Conservation (phyloP, 2,329 filamentous ascomycete species). For the Epicoccum nigrum region DNA sequence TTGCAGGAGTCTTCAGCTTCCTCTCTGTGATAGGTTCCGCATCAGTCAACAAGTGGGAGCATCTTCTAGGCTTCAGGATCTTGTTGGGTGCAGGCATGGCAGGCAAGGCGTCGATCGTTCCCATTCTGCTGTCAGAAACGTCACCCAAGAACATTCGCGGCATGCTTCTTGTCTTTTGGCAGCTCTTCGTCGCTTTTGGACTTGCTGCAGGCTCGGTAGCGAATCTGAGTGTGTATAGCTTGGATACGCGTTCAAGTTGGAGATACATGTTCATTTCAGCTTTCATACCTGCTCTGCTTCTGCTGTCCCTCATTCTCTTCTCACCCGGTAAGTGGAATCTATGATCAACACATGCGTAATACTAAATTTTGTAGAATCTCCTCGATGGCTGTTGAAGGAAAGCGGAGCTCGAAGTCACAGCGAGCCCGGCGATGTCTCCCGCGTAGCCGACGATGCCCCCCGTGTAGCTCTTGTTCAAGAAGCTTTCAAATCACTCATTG, state of each 20-base stretch:
- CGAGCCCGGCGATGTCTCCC: no score
- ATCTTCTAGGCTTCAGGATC: slow-evolving; percentile 18
- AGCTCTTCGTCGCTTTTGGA: slow-evolving; percentile 47
- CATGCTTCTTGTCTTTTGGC: slow-evolving; percentile 50
- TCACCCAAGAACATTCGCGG: slow-evolving; percentile 49
- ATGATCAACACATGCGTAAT: no score
- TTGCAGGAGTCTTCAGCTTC: slow-evolving; percentile 35
- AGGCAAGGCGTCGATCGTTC: slow-evolving; percentile 47
- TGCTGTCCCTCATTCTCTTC: slow-evolving; percentile 3
- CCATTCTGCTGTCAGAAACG: slow-evolving; percentile 50
- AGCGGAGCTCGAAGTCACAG: background rate
- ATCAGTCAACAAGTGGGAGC: slow-evolving; percentile 16
- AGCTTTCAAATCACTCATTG: background rate
- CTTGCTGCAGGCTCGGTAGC: background rate
- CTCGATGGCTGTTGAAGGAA: slow-evolving; percentile 8
- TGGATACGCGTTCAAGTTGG: slow-evolving; percentile 25
- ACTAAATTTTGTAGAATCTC: slow-evolving; percentile 1
- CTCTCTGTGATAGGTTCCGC: slow-evolving; percentile 15
- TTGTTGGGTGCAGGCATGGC: slow-evolving; percentile 48
- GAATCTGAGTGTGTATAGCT: slow-evolving; percentile 27
- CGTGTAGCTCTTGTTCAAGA: background rate
- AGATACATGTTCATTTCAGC: background rate
- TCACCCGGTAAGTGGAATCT: slow-evolving; percentile 5
- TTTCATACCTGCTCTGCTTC: background rate
- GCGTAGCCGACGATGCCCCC: background rate